Percentiles rank a stretch among this genome's conserved stretches.
Evolutionary conservation across 129 eudicot genomes (phyloP).

Genomic region (Deinandra increscens): DNA sequence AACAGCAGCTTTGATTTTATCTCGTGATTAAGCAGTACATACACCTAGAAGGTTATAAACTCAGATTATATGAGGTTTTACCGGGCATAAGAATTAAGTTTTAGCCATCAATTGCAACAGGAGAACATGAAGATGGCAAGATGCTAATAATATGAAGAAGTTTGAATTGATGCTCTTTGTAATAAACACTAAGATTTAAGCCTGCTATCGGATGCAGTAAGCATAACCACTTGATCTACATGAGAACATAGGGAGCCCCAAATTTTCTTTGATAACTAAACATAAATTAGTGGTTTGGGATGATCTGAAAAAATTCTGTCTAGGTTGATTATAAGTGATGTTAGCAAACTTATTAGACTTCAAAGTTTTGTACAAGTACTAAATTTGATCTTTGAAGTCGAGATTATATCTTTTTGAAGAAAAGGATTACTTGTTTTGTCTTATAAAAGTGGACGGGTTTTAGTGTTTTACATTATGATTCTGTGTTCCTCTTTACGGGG

Average conservation of each 20-base stretch:
- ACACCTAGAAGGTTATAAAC: background rate
- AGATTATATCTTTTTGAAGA: background rate
- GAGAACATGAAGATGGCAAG: too few species aligned
- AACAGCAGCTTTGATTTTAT: background rate
- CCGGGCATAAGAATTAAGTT: background rate
- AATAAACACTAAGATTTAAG: background rate
- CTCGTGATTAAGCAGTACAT: background rate
- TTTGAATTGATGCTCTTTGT: background rate
- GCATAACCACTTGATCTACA: background rate
- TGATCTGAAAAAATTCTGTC: background rate
- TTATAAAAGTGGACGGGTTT: background rate
- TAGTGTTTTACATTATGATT: background rate
- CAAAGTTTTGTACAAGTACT: background rate
- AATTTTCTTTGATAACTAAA: background rate
- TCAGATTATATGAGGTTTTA: background rate
- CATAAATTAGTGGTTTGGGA: background rate
- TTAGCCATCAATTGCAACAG: background rate
- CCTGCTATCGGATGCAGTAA: background rate
- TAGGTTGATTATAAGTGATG: background rate
- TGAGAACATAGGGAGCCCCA: background rate
- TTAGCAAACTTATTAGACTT: background rate
- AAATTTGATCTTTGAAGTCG: slow-evolving; percentile 1
- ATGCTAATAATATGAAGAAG: background rate
- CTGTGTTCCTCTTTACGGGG: background rate
- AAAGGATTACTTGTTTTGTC: background rate